A percentile compares a stretch with the other conserved stretches of the same genome.
These are phyloP conservation scores for Hyphopichia burtonii DNA, from an alignment of 1,139 yeast genomes.

Conservation along the genomic window DNA sequence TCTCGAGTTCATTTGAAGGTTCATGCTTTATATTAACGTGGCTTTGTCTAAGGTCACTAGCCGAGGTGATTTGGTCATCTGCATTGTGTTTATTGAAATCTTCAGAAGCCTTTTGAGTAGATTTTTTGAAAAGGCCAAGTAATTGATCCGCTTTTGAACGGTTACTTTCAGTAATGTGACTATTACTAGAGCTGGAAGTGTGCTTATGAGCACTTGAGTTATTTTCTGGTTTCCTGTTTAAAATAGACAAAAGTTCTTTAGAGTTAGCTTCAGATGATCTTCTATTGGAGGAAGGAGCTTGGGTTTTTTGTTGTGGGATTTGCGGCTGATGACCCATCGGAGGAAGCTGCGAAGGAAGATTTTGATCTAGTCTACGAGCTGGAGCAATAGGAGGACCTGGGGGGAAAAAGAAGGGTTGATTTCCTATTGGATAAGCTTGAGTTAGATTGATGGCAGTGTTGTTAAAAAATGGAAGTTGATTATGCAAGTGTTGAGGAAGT, in stretches of 20 bases:
- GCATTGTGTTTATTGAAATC: background rate
- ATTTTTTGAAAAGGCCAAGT: constrained; percentile 33
- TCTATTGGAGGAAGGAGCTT: constrained; percentile 30
- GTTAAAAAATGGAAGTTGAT: constrained; percentile 24
- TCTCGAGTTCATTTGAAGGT: constrained; percentile 31
- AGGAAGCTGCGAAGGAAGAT: background rate
- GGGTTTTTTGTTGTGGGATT: constrained; percentile 19
- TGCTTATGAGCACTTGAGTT: constrained; percentile 9
- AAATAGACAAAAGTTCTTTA: constrained; percentile 51
- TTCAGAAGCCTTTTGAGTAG: constrained; percentile 2
- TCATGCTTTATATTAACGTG: constrained; percentile 9
- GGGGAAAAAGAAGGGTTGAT: constrained; percentile 13
- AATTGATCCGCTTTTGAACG: constrained; percentile 40
- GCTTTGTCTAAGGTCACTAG: constrained; percentile 4
- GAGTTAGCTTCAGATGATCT: constrained; percentile 42
- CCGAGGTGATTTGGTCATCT: background rate
- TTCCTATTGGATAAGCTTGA: constrained; percentile 6
- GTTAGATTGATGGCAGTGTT: constrained; percentile 12
- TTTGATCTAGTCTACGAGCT: constrained; percentile 4
- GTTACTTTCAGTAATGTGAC: constrained; percentile 14
- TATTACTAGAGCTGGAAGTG: constrained; percentile 14
- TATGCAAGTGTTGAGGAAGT: constrained; percentile 31
- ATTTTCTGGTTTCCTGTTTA: constrained; percentile 32
- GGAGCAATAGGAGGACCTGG: constrained; percentile 8
- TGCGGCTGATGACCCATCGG: constrained; percentile 8